Evolutionary conservation across 192 early-diverging fungal genomes (phyloP), one percentile per base, ranked within the genome.

Genomic region (Coemansia sp.): DNA sequence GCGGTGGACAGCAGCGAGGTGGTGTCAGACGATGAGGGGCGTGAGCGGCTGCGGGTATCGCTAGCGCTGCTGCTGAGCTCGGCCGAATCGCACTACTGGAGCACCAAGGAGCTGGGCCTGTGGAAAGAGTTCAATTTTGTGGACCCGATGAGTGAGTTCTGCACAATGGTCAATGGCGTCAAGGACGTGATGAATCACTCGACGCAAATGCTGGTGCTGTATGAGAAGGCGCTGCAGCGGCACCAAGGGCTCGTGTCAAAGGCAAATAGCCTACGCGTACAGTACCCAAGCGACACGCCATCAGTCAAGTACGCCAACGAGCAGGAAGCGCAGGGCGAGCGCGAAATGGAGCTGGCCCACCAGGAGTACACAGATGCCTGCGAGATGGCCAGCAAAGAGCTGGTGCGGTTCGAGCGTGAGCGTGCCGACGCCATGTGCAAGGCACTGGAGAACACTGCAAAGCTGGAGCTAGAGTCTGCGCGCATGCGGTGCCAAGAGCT

Each of bases 231-330:
- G 14, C 50, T 74, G 52, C 60, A 67, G 54, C 50, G 42, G 52
- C 45, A 74, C 52, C 71, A 59, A 49, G 33, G 41, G 4, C 36
- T 55, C 32, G 55, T 55, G 9, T 18, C 58, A 19, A 55, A 35
- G 9, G 71, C 71, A 17, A 74, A 74, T 34, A 32, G 38, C 37
- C 29, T 67, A 24, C 71, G 71, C 18, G 44, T 74, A 13, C 64
- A 64, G 49, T 74, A 74, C 24, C 64, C 71, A 27, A 74, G 71
- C 49, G 71, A 55, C 36, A 67, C 64, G 42, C 56, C 64, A 11
- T 61, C 71, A 8, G 71, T 74, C 18, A 67, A 64, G 40, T 55
- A 62, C 27, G 71, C 71, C 18, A 74, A 74, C 44, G 71, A 74
- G 55, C 51, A 63, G 13, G 71, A 74, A 29, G 59, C 48, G 25